A percentile compares a stretch with the other conserved stretches of the same genome.
phyloP scores from a whole-genome alignment of 2,329 filamentous ascomycete genomes.

The Piedraia hortae region DNA sequence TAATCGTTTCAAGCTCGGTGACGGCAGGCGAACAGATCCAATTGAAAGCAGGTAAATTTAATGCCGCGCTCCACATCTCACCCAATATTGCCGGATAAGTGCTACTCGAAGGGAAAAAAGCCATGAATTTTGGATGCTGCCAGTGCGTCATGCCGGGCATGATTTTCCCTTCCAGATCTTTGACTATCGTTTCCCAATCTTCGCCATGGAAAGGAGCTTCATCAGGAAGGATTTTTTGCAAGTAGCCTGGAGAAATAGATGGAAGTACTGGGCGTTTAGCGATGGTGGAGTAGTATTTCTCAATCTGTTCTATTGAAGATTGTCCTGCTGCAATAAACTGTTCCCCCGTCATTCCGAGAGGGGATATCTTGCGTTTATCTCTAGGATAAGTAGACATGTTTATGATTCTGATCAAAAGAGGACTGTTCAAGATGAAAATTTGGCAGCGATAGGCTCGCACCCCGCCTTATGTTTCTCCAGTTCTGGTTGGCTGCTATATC shows the following conservation, averaged over 20 bases:
- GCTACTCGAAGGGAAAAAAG: slow-evolving; percentile 66
- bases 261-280: slow-evolving; percentile 44
- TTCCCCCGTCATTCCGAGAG: slow-evolving; percentile 40
- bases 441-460: too few species aligned
- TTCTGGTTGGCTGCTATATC: too few species aligned
- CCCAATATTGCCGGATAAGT: slow-evolving; percentile 69
- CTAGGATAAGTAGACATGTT: background rate
- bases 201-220: slow-evolving; percentile 37
- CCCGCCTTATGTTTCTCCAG: too few species aligned
- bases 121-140: slow-evolving; percentile 86
- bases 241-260: slow-evolving; percentile 58
- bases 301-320: slow-evolving; percentile 58
- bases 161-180: slow-evolving; percentile 63
- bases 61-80: slow-evolving; percentile 72
- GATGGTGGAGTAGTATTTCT: slow-evolving; percentile 57
- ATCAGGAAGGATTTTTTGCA: slow-evolving; percentile 47
- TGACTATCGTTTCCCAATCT: slow-evolving; percentile 51
- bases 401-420: too few species aligned
- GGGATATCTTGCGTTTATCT: slow-evolving; percentile 5
- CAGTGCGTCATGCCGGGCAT: slow-evolving; percentile 84
- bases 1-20: slow-evolving; percentile 78
- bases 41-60: slow-evolving; percentile 82
- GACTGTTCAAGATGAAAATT: too few species aligned
- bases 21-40: slow-evolving; percentile 85
- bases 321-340: slow-evolving; percentile 56